Evolutionary conservation across 1,284 basidiomycete species (phyloP).

Genomic region (Singerocomus inundabilis): DNA sequence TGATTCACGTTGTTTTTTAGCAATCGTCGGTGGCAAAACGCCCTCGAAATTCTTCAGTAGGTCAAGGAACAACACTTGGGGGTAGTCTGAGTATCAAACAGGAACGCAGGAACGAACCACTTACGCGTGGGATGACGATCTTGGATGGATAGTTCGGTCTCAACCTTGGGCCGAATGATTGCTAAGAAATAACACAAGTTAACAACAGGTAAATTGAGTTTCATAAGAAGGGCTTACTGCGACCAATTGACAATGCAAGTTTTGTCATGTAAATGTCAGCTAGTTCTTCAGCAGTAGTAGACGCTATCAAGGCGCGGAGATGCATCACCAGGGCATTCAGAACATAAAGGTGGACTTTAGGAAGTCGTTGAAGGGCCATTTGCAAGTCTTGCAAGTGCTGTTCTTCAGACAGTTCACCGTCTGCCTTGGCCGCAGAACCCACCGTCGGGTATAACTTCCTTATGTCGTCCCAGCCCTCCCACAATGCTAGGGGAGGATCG

Average conservation of each 20-base stretch:
- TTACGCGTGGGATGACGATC: constrained; percentile 78
- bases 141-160: constrained; percentile 81
- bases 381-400: constrained; percentile 69
- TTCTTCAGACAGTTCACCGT: constrained; percentile 52
- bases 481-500: constrained; percentile 77
- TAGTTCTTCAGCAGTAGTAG: constrained; percentile 66
- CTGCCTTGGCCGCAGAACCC: constrained; percentile 51
- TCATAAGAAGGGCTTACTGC: constrained; percentile 55
- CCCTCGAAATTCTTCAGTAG: constrained; percentile 74
- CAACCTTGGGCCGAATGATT: constrained; percentile 79
- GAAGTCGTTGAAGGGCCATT: constrained; percentile 68
- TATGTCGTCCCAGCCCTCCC: constrained; percentile 89
- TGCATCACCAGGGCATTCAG: constrained; percentile 81
- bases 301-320: constrained; percentile 72
- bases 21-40: constrained; percentile 79
- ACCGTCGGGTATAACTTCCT: constrained; percentile 81
- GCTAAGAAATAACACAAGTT: constrained; percentile 41
- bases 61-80: constrained; percentile 76
- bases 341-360: constrained; percentile 79
- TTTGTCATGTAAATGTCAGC: constrained; percentile 83
- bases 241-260: constrained; percentile 81
- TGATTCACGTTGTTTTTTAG: constrained; percentile 81
- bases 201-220: not conserved
- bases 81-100: constrained; percentile 1
- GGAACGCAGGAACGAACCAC: constrained; percentile 27